Evolutionary conservation across 176 grass and related monocot genomes (phyloP).

Genomic region (Areca catechu): DNA sequence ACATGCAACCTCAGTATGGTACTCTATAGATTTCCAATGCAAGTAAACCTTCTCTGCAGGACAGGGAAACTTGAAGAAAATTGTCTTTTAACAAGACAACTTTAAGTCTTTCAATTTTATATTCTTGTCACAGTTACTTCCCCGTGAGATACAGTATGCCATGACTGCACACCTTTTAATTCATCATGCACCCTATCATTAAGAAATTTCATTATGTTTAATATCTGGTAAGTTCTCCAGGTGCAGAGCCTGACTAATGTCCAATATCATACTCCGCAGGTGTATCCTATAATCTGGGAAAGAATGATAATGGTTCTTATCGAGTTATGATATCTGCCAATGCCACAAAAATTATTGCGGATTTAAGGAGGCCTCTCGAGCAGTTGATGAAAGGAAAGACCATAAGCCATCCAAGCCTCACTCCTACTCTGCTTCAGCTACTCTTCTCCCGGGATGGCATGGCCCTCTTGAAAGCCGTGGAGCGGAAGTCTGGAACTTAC

Average conservation of each 20-base stretch:
- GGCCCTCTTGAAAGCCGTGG: constrained; percentile 45
- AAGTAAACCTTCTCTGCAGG: no score
- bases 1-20: no score
- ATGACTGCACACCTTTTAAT: no score
- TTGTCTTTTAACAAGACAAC: no score
- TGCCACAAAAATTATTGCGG: constrained; percentile 86
- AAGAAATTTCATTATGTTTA: no score
- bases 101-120: no score
- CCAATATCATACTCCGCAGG: constrained; percentile 23
- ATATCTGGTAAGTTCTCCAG: background rate
- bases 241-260: background rate
- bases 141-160: no score
- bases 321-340: constrained; percentile 59
- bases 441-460: constrained; percentile 68
- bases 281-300: constrained; percentile 62
- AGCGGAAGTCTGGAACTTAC: constrained; percentile 59
- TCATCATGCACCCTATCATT: no score
- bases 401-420: constrained; percentile 60
- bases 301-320: constrained; percentile 48
- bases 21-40: no score
- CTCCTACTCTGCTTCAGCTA: constrained; percentile 41
- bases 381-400: constrained; percentile 78
- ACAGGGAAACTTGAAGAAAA: no score
- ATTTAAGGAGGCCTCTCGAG: constrained; percentile 73
- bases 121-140: no score